Conservation (phyloP, 208 protist genomes). For the Trypanosomatidae sp. region DNA sequence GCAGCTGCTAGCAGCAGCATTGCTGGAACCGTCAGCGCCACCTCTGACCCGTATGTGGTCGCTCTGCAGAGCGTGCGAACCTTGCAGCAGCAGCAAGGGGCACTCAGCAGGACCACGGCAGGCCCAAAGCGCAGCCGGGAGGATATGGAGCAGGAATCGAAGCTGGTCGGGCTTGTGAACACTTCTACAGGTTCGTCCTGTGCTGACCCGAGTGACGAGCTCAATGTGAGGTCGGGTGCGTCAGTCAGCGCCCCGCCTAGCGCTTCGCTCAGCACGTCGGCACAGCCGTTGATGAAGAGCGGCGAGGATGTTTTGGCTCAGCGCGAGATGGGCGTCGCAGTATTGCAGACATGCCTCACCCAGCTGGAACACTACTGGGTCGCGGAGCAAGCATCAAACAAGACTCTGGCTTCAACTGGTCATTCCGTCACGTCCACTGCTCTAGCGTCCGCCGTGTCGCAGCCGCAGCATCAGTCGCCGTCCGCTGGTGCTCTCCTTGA, state of each 20-base stretch:
- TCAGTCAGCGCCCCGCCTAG: not conserved
- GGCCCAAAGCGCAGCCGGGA: slow-evolving; percentile 18
- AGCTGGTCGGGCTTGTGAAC: not conserved
- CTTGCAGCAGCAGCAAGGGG: slow-evolving; percentile 8
- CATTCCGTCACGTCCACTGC: not conserved
- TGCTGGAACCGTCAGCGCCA: not conserved
- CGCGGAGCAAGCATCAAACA: not conserved
- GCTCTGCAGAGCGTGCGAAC: slow-evolving; percentile 10
- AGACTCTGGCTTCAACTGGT: not conserved
- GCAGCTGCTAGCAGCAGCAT: not conserved
- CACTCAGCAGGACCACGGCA: not conserved
- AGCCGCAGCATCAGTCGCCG: not conserved
- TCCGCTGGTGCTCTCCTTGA: not conserved
- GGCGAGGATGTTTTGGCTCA: slow-evolving; percentile 9
- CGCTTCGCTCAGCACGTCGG: not conserved
- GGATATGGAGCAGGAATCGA: slow-evolving; percentile 5
- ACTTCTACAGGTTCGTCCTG: slow-evolving; percentile 3
- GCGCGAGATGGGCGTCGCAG: slow-evolving; percentile 14
- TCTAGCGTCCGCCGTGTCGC: not conserved
- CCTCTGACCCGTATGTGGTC: slow-evolving; percentile 21
- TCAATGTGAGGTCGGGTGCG: not conserved
- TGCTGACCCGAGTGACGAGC: not conserved
- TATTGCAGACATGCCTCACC: slow-evolving; percentile 9
- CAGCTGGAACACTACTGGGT: slow-evolving; percentile 14
- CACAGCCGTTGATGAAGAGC: slow-evolving; percentile 1